Conservation (phyloP, 2,329 filamentous ascomycete genomes). For the Penicillium sp. region DNA sequence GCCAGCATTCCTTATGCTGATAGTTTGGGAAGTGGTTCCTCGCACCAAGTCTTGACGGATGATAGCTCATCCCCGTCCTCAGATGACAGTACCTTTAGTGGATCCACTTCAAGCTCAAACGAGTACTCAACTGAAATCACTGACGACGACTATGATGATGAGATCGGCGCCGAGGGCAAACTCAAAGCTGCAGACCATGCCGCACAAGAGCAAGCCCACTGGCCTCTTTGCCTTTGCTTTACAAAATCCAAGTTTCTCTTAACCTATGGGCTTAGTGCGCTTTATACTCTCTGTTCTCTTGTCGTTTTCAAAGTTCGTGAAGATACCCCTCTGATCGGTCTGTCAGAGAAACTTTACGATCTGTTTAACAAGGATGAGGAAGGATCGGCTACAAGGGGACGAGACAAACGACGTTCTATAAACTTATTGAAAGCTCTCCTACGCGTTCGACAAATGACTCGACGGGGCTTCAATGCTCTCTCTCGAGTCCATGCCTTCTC, state of each 20-base stretch:
- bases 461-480: constrained; percentile 21
- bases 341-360: constrained; percentile 28
- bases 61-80: constrained; percentile 25
- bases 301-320: constrained; percentile 26
- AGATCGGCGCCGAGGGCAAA: constrained; percentile 10
- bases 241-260: constrained; percentile 6
- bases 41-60: constrained; percentile 23
- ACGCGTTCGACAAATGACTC: constrained; percentile 36
- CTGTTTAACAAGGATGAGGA: constrained; percentile 30
- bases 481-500: constrained; percentile 30
- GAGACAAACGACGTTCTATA: constrained; percentile 24
- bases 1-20: constrained; percentile 35
- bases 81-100: constrained; percentile 21
- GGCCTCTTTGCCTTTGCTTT: constrained; percentile 7
- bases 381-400: constrained; percentile 14
- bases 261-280: constrained; percentile 20
- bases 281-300: constrained; percentile 12
- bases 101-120: constrained; percentile 22
- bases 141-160: constrained; percentile 21
- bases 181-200: constrained; percentile 10
- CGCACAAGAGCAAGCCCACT: constrained; percentile 8
- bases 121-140: constrained; percentile 23
- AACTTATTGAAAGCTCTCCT: constrained; percentile 29
- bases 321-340: constrained; percentile 32
- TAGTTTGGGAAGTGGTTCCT: constrained; percentile 21